Evolutionary conservation across 352 stramenopile genomes (phyloP).

Genomic region (Phytophthora sp.): DNA sequence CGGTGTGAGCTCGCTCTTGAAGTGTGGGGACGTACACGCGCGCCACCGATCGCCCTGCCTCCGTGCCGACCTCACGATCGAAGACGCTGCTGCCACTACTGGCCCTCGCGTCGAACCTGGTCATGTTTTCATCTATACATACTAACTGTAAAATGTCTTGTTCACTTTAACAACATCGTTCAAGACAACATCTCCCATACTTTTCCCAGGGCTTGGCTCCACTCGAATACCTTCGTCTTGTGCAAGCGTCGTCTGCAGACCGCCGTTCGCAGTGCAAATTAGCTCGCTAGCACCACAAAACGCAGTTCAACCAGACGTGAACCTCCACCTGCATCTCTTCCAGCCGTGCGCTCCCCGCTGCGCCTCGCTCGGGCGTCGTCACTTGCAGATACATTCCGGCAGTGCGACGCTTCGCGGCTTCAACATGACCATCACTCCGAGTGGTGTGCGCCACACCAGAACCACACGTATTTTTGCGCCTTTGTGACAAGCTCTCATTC

Average conservation of each 20-base stretch:
- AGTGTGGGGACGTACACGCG: constrained; percentile 57
- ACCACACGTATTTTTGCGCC: background rate
- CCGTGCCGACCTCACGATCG: background rate
- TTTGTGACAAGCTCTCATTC: constrained; percentile 28
- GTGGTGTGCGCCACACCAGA: constrained; percentile 21
- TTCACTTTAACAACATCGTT: too few relatives aligned
- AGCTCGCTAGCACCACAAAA: background rate
- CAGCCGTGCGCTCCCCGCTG: background rate
- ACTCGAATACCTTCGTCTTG: constrained; percentile 23
- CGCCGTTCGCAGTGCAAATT: constrained; percentile 1
- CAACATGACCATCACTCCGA: constrained; percentile 20
- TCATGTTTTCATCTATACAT: constrained; percentile 12
- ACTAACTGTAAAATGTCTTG: background rate
- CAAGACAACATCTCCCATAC: constrained; percentile 6
- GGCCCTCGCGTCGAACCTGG: constrained; percentile 11
- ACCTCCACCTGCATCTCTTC: background rate
- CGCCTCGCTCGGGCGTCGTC: constrained; percentile 19
- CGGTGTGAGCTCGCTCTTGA: constrained; percentile 40
- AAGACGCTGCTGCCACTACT: constrained; percentile 8
- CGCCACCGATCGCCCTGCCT: constrained; percentile 30
- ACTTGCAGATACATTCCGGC: constrained; percentile 35
- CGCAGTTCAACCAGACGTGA: background rate
- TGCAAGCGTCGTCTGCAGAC: background rate
- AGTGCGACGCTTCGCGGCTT: constrained; percentile 24
- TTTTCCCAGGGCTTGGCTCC: constrained; percentile 22